These are phyloP conservation scores for Sindora glabra DNA, from an alignment of 306 rosid genomes.

Conservation along the genomic window DNA sequence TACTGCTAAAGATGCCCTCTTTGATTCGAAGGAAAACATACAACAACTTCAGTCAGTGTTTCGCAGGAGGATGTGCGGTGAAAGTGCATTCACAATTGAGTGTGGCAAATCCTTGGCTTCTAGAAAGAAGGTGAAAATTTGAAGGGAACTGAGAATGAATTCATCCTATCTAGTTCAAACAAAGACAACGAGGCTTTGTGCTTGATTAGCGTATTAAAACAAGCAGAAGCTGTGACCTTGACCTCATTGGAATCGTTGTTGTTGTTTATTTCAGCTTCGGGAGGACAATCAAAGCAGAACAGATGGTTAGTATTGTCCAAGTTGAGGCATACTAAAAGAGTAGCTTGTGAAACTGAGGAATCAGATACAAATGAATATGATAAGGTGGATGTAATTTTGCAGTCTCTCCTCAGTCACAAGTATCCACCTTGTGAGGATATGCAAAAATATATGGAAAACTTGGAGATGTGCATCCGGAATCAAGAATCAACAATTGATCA, in stretches of 20 bases:
- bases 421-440: slow-evolving; percentile 10
- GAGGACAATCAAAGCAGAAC: slow-evolving; percentile 1
- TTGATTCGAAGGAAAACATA: slow-evolving; percentile 15
- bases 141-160: slow-evolving; percentile 6
- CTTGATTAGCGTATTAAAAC: slow-evolving; percentile 8
- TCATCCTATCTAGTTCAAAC: neutral
- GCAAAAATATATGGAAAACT: slow-evolving; percentile 11
- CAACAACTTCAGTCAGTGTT: slow-evolving; percentile 7
- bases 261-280: slow-evolving; percentile 6
- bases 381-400: slow-evolving; percentile 18
- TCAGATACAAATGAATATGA: slow-evolving; percentile 9
- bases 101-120: slow-evolving; percentile 15
- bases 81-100: neutral
- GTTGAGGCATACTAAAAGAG: slow-evolving; percentile 17
- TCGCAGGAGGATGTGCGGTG: neutral
- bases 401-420: slow-evolving; percentile 3
- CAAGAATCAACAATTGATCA: slow-evolving; percentile 20
- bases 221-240: slow-evolving; percentile 14
- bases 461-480: slow-evolving; percentile 23
- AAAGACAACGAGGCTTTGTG: neutral
- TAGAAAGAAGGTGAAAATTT: slow-evolving; percentile 14
- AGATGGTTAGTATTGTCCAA: slow-evolving; percentile 29
- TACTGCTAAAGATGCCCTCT: slow-evolving; percentile 14
- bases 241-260: slow-evolving; percentile 16
- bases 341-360: slow-evolving; percentile 1